Evolutionary conservation across 2,329 filamentous ascomycete genomes (phyloP).

Genomic region (Sporothrix phasma): DNA sequence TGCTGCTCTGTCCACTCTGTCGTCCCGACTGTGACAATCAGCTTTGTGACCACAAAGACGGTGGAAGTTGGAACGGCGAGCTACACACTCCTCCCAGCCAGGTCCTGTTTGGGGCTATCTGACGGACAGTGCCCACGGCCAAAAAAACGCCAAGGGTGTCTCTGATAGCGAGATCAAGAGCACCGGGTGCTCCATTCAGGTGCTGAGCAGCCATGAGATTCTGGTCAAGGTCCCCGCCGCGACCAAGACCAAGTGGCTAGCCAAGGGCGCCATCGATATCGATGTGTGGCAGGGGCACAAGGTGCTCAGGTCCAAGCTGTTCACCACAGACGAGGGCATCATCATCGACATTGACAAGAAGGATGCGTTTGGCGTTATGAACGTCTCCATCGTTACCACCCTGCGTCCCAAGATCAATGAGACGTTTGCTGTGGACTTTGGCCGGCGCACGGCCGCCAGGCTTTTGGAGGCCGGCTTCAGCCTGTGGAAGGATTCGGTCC

Average conservation of each 20-base stretch:
- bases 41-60: slow-evolving; percentile 30
- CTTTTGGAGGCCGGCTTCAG: slow-evolving; percentile 36
- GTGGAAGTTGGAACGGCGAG: slow-evolving; percentile 22
- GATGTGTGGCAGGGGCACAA: slow-evolving; percentile 41
- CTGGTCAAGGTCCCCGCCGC: slow-evolving; percentile 42
- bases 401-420: slow-evolving; percentile 52
- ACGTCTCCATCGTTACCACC: slow-evolving; percentile 47
- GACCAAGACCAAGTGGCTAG: slow-evolving; percentile 45
- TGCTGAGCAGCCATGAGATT: slow-evolving; percentile 40
- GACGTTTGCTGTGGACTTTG: slow-evolving; percentile 51
- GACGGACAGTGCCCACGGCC: slow-evolving; percentile 27
- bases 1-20: slow-evolving; percentile 10
- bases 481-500: slow-evolving; percentile 31
- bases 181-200: slow-evolving; percentile 36
- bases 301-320: slow-evolving; percentile 39
- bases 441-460: slow-evolving; percentile 36
- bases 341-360: slow-evolving; percentile 41
- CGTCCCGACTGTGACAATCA: slow-evolving; percentile 26
- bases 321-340: slow-evolving; percentile 40
- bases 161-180: slow-evolving; percentile 24
- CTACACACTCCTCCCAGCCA: slow-evolving; percentile 19
- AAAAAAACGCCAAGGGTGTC: slow-evolving; percentile 11
- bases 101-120: slow-evolving; percentile 32
- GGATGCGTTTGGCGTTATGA: slow-evolving; percentile 49
- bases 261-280: slow-evolving; percentile 46